Evolutionary conservation across 2,329 filamentous ascomycete genomes (phyloP).

Genomic region (Fusarium sp.): DNA sequence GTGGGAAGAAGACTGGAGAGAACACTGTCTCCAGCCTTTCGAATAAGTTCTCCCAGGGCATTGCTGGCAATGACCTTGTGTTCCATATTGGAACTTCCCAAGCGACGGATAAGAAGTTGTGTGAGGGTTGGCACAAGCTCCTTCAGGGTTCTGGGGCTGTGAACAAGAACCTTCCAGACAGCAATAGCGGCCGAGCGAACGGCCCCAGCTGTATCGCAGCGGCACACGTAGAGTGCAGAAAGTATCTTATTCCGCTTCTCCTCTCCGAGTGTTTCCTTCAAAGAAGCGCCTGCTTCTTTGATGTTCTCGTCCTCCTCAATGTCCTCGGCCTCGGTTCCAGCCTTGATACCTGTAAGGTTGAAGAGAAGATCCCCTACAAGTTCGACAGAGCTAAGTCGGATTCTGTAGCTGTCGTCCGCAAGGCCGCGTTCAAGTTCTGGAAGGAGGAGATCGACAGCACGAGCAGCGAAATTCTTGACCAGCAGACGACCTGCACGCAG

Average conservation of each 20-base stretch:
- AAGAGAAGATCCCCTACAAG: constrained; percentile 96
- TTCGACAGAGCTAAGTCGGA: constrained; percentile 97
- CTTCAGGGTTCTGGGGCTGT: constrained; percentile 90
- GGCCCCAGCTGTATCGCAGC: constrained; percentile 92
- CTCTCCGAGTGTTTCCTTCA: constrained; percentile 92
- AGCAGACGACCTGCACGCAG: constrained; percentile 91
- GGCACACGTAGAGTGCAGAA: constrained; percentile 96
- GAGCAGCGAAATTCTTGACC: constrained; percentile 97
- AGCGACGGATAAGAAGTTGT: constrained; percentile 90
- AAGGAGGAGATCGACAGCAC: constrained; percentile 91
- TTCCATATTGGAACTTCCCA: constrained; percentile 97
- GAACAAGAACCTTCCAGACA: constrained; percentile 97
- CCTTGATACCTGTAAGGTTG: constrained; percentile 94
- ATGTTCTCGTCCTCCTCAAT: constrained; percentile 83
- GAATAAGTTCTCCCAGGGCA: constrained; percentile 93
- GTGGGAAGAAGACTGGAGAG: constrained; percentile 88
- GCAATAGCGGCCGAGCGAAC: constrained; percentile 89
- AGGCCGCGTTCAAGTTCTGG: constrained; percentile 95
- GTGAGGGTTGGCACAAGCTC: constrained; percentile 95
- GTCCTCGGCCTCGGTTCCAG: constrained; percentile 77
- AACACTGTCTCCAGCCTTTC: constrained; percentile 95
- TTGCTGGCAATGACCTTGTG: constrained; percentile 99
- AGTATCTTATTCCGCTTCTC: constrained; percentile 97
- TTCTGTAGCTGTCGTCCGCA: constrained; percentile 97
- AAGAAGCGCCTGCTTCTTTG: constrained; percentile 89